Evolutionary conservation across 2,329 filamentous ascomycete genomes (phyloP).

Genomic region (Nothophaeocryptopus gaeumannii): DNA sequence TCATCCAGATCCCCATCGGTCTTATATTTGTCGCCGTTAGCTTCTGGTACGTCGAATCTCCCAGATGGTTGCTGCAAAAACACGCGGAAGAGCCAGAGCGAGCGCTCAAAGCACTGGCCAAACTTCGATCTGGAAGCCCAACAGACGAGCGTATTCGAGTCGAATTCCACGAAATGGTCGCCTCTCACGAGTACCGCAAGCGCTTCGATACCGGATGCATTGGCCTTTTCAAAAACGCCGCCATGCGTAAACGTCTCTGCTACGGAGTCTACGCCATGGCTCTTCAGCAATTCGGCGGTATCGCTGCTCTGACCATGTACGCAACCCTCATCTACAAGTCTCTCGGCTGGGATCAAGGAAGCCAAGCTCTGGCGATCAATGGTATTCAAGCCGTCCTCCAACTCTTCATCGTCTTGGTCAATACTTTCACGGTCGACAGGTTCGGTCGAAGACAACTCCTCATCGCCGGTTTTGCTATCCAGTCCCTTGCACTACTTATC

Average conservation of each 20-base stretch:
- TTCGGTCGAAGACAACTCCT: conserved; percentile 38
- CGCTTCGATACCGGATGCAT: conserved; percentile 35
- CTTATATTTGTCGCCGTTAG: conserved; percentile 37
- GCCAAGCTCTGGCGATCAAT: conserved; percentile 40
- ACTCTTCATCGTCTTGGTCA: conserved; percentile 40
- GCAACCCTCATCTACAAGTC: conserved; percentile 41
- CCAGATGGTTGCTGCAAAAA: conserved; percentile 28
- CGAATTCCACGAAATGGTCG: conserved; percentile 41
- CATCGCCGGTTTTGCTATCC: conserved; percentile 39
- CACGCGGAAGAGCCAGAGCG: conserved; percentile 21
- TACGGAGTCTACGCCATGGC: conserved; percentile 40
- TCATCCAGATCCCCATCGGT: conserved; percentile 44
- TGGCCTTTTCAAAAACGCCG: conserved; percentile 34
- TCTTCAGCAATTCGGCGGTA: conserved; percentile 27
- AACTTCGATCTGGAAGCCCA: conserved; percentile 33
- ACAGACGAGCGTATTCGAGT: conserved; percentile 33
- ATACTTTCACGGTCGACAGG: conserved; percentile 41
- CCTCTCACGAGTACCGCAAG: conserved; percentile 36
- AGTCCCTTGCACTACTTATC: conserved; percentile 38
- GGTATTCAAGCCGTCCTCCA: conserved; percentile 41
- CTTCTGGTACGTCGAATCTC: conserved; percentile 41
- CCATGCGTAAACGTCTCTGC: conserved; percentile 38
- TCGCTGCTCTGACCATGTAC: conserved; percentile 38
- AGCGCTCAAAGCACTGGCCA: conserved; percentile 33
- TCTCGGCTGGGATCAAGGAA: conserved; percentile 39